phyloP scores from a whole-genome alignment of 2,329 filamentous ascomycete genomes.

The Didymella exigua region DNA sequence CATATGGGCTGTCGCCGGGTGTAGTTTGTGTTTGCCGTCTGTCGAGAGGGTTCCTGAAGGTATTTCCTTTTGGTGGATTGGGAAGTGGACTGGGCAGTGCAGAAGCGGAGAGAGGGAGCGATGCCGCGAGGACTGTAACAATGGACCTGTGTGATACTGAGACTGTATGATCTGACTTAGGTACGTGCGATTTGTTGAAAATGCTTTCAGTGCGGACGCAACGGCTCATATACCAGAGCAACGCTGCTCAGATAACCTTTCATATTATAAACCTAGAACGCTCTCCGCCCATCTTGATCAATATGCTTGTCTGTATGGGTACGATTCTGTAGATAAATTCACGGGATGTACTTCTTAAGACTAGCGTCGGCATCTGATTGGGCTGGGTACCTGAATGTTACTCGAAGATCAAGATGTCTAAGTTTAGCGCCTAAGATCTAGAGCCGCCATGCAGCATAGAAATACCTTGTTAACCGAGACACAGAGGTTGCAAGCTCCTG shows the following conservation, averaged over 20 bases:
- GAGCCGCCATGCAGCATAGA: background rate
- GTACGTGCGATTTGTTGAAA: too few relatives aligned
- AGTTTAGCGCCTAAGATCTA: background rate
- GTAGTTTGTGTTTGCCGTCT: background rate
- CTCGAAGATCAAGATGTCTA: background rate
- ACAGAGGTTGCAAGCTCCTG: background rate
- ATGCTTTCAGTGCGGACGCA: background rate
- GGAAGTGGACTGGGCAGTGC: background rate
- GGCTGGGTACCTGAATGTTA: background rate
- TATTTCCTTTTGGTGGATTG: background rate
- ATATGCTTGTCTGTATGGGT: background rate
- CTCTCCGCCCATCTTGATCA: background rate
- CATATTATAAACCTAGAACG: background rate
- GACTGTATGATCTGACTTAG: background rate
- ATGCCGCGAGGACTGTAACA: background rate
- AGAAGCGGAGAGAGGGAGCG: background rate
- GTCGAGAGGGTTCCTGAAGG: conserved; percentile 1
- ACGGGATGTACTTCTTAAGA: background rate
- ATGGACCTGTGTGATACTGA: background rate
- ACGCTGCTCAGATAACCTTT: background rate
- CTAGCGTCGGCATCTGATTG: background rate
- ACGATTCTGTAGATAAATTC: background rate
- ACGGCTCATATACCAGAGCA: background rate
- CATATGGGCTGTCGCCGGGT: background rate
- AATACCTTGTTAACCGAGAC: background rate